Base-by-base conservation (phyloP, 768 basidiomycete genomes). In the Serendipita sp. region DNA sequence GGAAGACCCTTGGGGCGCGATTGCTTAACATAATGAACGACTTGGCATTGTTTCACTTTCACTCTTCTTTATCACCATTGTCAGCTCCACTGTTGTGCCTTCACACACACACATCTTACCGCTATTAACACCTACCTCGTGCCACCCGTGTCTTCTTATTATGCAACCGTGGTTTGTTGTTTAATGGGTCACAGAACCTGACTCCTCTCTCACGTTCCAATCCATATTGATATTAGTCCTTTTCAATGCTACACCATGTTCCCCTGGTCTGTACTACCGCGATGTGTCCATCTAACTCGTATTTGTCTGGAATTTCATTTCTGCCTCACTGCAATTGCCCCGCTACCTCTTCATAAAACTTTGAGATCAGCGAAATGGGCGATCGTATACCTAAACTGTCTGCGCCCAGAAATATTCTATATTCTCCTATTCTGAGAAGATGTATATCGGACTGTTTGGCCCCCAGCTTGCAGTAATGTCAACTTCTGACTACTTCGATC, bases 1-100 rank as follows among this genome's bases (percentile, higher is more conserved):
- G 36, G 56, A 60, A 8, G 56, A 60, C 16, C 56, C 56, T 30
- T 60, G 56, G 56, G 48, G 48, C 18, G 56, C 56, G 10, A 60
- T 60, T n/a, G 56, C 56, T 10, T 60, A 41, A 13, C 41, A 41
- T 13, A 13, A 41, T 13, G 7, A 41, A 41, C 41, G 56, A 60
- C 48, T 51, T n/a, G 48, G n/a, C 5, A 8, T 8, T 18, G n/a
- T n/a, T 51, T 51, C n/a, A 7, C n/a, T n/a, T 51, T 18, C 45
- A 32, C 48, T n/a, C 30, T 7, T 51, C n/a, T 51, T 51, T n/a
- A 51, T 51, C 30, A 18, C n/a, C n/a, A 51, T 51, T n/a, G 8
- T 18, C n/a, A 18, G 48, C 48, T 51, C 48, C 48, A 51, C 30
- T 32, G n/a, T 32, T 32, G 48, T 51, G 7, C 30, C 48, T 8